phyloP scores from a whole-genome alignment of 2,329 filamentous ascomycete species.

The Myriangium duriaei region DNA sequence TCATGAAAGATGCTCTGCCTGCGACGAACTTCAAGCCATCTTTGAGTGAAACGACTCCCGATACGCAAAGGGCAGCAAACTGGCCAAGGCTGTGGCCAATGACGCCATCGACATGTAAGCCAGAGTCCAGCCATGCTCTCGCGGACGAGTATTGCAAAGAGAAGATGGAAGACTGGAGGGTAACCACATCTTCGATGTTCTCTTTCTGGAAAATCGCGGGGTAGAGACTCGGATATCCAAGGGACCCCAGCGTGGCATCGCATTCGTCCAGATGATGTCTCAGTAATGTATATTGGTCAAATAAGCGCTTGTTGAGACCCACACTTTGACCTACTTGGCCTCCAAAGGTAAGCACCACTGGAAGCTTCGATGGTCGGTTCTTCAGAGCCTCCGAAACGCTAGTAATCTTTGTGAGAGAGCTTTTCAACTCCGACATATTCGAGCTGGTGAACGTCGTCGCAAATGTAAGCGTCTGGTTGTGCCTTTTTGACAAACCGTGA shows the following conservation, averaged over 20 bases:
- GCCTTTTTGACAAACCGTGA: too few species aligned
- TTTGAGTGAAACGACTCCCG: conserved; percentile 19
- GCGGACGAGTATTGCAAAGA: conserved; percentile 28
- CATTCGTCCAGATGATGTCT: not conserved
- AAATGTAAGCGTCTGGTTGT: not conserved
- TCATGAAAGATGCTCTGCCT: conserved; percentile 17
- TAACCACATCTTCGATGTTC: conserved; percentile 16
- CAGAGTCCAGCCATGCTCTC: conserved; percentile 23
- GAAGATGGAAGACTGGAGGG: conserved; percentile 27
- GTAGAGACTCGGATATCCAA: not conserved
- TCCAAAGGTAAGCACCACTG: conserved; percentile 27
- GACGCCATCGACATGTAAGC: conserved; percentile 22
- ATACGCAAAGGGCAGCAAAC: conserved; percentile 24
- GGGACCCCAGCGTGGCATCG: not conserved
- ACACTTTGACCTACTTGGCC: conserved; percentile 21
- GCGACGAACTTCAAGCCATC: conserved; percentile 23
- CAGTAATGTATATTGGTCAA: not conserved
- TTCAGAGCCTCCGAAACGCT: too few species aligned
- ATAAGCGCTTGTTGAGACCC: conserved; percentile 1
- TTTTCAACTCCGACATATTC: not conserved
- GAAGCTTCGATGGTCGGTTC: conserved; percentile 12
- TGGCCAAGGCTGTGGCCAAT: conserved; percentile 30
- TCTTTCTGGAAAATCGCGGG: not conserved
- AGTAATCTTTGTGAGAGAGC: too few species aligned
- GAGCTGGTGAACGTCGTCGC: not conserved